Evolutionary conservation across 1,284 basidiomycete genomes (phyloP), one percentile per base, ranked within the genome.

Genomic region (Rhizoctonia solani): DNA sequence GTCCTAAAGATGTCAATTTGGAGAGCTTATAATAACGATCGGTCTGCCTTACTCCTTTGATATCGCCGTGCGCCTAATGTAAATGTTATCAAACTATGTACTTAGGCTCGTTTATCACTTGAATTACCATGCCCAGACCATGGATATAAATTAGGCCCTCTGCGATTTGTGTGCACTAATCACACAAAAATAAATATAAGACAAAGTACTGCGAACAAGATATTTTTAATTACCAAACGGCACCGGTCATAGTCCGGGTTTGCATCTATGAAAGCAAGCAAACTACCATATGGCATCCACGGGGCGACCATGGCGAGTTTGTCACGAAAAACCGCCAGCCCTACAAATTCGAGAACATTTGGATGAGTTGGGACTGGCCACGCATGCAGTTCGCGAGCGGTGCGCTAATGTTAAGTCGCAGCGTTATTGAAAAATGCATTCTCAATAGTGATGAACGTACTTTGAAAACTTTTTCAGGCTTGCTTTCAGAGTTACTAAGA

Each of bases 391-490:
- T 65, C 59, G 14, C 41, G 59, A 8, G 59, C 59, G 4, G 59
- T 65, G 29, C 52, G 59, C 59, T 65, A 37, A 6, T 55, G 14
- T 16, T 6, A 21, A 21, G n/a, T 4, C 23, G 6, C 25, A 25
- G 19, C 13, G 21, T 27, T n/a, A 42, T 21, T 21, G 9, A 29
- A 16, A 29, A 30, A 19, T 29, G 4, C 16, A 13, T 30, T 6
- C 8, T 34, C 32, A 32, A 6, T 4, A 21, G 21, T 27, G 8
- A 21, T 4, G 14, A 19, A 25, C 42, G 29, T 37, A 61, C 59
- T 49, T 65, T 65, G 30, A 65, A 27, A 3, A 53, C 25, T n/a
- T 65, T 65, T 14, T 53, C 59, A 53, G 59, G 59, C 23, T n/a
- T 5, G 25, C 21, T 44, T n/a, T 53, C 50, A 4, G 59, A 65